Evolutionary conservation across 495 filamentous ascomycete species (phyloP).

Genomic region (Beverwykella pulmonaria): DNA sequence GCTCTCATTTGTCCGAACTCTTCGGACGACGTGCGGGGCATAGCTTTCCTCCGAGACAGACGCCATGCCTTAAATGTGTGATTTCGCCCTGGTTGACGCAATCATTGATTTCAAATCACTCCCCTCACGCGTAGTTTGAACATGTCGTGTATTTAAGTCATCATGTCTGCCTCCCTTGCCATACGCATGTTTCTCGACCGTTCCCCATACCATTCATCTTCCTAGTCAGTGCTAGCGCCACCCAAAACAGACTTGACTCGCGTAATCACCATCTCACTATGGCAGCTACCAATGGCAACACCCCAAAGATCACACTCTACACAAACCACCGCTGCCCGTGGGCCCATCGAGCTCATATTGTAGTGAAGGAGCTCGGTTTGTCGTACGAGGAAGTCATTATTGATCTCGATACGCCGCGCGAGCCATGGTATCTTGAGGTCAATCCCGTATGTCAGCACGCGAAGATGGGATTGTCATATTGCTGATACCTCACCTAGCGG

Average conservation of each 20-base stretch:
- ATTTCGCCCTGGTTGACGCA: slow-evolving; percentile 9
- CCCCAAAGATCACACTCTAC: slow-evolving; percentile 62
- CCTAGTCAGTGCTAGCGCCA: not conserved
- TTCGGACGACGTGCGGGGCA: not conserved
- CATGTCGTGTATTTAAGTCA: not conserved
- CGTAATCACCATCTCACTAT: slow-evolving; percentile 14
- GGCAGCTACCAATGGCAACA: slow-evolving; percentile 13
- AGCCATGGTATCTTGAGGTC: slow-evolving; percentile 80
- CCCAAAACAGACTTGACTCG: slow-evolving; percentile 10
- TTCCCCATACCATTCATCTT: slow-evolving; percentile 2
- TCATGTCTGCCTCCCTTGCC: not conserved
- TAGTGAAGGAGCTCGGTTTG: slow-evolving; percentile 69
- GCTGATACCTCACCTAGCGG: slow-evolving; percentile 49
- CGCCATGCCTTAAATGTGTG: not conserved
- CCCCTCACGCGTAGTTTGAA: not conserved
- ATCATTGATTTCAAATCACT: slow-evolving; percentile 14
- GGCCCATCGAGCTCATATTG: slow-evolving; percentile 81
- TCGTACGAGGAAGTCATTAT: slow-evolving; percentile 81
- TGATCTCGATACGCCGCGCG: slow-evolving; percentile 70
- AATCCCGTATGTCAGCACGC: slow-evolving; percentile 62
- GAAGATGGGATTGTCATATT: not conserved
- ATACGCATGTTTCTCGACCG: not conserved
- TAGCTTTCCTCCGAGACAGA: not conserved
- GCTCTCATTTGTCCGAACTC: not conserved
- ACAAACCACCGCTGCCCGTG: slow-evolving; percentile 79